These are phyloP conservation scores for Yarrowia deformans DNA, from an alignment of 805 yeast genomes.

Conservation along the genomic window DNA sequence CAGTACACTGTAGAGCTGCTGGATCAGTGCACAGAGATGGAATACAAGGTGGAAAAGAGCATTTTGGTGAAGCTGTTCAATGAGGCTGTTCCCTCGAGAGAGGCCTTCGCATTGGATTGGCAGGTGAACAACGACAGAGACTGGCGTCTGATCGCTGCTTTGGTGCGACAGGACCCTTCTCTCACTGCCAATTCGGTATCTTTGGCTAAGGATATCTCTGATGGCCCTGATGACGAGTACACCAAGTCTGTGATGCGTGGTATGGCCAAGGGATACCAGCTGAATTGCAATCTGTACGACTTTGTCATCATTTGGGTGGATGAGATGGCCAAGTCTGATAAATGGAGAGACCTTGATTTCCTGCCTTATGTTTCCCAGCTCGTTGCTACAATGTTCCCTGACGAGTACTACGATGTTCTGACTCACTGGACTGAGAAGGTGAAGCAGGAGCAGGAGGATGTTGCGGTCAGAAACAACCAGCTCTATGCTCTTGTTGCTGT, in stretches of 20 bases:
- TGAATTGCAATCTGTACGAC: conserved; percentile 2
- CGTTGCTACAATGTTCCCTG: conserved; percentile 33
- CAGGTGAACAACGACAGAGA: conserved; percentile 13
- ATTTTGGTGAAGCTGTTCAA: conserved; percentile 18
- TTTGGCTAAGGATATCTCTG: conserved; percentile 17
- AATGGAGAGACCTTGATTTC: conserved; percentile 25
- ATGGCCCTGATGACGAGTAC: conserved; percentile 21
- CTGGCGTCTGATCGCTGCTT: conserved; percentile 24
- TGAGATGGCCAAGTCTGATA: conserved; percentile 15
- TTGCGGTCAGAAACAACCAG: conserved; percentile 13
- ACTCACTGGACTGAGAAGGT: conserved; percentile 15
- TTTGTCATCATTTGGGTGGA: conserved; percentile 21
- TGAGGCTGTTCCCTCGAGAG: conserved; percentile 21
- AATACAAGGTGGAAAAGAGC: conserved; percentile 34
- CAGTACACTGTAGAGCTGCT: conserved; percentile 29
- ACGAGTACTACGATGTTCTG: conserved; percentile 18
- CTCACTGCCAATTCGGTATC: conserved; percentile 2
- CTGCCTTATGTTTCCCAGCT: conserved; percentile 7
- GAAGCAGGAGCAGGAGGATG: conserved; percentile 1
- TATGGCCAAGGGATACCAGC: conserved; percentile 26
- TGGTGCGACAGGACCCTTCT: conserved; percentile 20
- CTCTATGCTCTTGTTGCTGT: conserved; percentile 26
- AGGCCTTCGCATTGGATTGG: conserved; percentile 28
- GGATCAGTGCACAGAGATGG: conserved; percentile 32
- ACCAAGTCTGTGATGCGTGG: conserved; percentile 16